Percentiles rank a stretch among this genome's conserved stretches.
phyloP scores from a whole-genome alignment of 2,329 filamentous ascomycete species.

The Sphaerostilbella broomeana region DNA sequence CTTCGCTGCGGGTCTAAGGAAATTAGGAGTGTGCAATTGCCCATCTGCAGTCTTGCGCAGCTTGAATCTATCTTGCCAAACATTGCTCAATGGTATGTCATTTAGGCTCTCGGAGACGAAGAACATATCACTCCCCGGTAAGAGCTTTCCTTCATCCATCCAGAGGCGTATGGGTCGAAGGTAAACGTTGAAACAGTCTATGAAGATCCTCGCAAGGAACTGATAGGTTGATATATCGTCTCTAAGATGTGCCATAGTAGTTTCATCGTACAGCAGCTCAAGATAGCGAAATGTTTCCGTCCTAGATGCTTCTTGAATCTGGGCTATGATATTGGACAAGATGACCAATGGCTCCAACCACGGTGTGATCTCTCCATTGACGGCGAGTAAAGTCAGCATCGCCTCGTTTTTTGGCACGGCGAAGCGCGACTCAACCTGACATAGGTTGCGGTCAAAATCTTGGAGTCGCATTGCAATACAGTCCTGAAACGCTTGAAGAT shows the following conservation, averaged over 20 bases:
- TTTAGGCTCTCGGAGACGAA: slow-evolving; percentile 60
- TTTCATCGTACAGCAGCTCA: slow-evolving; percentile 67
- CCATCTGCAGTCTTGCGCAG: slow-evolving; percentile 57
- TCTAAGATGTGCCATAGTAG: slow-evolving; percentile 62
- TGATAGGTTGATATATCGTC: slow-evolving; percentile 56
- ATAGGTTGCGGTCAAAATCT: slow-evolving; percentile 53
- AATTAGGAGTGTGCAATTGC: slow-evolving; percentile 62
- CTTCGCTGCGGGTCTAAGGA: slow-evolving; percentile 60
- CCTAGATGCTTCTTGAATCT: slow-evolving; percentile 43
- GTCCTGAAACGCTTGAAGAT: slow-evolving; percentile 66
- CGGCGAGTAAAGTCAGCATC: slow-evolving; percentile 59
- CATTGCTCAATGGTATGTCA: slow-evolving; percentile 51
- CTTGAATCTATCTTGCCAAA: slow-evolving; percentile 72
- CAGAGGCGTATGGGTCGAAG: slow-evolving; percentile 71
- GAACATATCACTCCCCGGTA: slow-evolving; percentile 60
- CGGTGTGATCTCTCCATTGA: slow-evolving; percentile 51
- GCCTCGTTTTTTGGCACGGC: slow-evolving; percentile 46
- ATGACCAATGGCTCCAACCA: slow-evolving; percentile 49
- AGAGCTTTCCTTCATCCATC: slow-evolving; percentile 74
- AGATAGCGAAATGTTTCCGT: slow-evolving; percentile 63
- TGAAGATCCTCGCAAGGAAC: slow-evolving; percentile 63
- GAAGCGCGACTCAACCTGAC: slow-evolving; percentile 53
- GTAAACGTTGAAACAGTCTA: slow-evolving; percentile 77
- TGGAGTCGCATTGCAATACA: slow-evolving; percentile 51
- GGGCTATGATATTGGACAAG: slow-evolving; percentile 56